Base-by-base conservation (phyloP, 1,284 basidiomycete species). In the Papiliotrema nemorosa region DNA sequence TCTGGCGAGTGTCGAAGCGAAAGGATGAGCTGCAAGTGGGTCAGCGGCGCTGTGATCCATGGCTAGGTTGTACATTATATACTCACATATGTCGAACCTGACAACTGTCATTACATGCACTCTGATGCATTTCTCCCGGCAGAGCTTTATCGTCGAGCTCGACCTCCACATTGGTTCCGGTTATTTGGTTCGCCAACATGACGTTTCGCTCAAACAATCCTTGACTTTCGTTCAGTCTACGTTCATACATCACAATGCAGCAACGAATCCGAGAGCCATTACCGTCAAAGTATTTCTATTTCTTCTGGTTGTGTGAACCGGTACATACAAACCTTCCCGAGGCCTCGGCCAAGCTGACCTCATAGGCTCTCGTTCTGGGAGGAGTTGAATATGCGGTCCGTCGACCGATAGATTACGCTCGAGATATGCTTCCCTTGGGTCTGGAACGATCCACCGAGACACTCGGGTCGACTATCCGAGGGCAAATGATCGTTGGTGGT, bases 1-100 rank as follows among this genome's bases (percentile, higher is more conserved):
- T 25, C 83, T 90, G 81, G 83, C 64, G 38, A 61, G 63, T 36
- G 67, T 70, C 10, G 27, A n/a, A 6, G 42, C 42, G 29, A 18
- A 34, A 25, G 42, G 42, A 20, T 34, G 31, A 34, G 35, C 29
- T 31, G 29, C 9, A 31, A 31, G 29, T 31, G 29, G 29, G 14
- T n/a, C n/a, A n/a, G n/a, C n/a, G n/a, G n/a, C n/a, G n/a, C n/a
- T n/a, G n/a, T n/a, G n/a, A n/a, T n/a, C n/a, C n/a, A n/a, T n/a
- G n/a, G n/a, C n/a, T n/a, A 31, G 7, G 29, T 31, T 31, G 7
- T 7, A 31, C 29, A 14, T 31, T 31, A 14, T 31, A 31, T 31
- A 7, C 7, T 31, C 14, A 7, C 29, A 31, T 31, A n/a, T n/a
- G n/a, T n/a, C n/a, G n/a, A n/a, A n/a, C n/a, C n/a, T n/a, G n/a